Base-by-base conservation (phyloP, 179 eudicot genomes). In the Heliamphora pulchella region DNA sequence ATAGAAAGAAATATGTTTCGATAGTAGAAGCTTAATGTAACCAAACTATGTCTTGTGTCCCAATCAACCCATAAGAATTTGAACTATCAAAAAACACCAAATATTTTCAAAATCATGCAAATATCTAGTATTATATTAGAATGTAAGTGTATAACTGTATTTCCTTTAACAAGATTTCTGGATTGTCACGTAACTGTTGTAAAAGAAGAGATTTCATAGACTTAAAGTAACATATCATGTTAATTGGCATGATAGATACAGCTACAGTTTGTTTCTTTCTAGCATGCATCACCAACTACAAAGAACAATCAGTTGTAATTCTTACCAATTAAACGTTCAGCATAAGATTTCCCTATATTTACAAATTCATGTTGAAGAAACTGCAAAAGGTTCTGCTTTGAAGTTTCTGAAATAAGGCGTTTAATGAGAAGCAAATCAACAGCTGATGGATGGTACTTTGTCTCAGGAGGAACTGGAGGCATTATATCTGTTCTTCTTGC, bases 341-440 rank as follows among this genome's bases (percentile, higher is more conserved):
- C 99, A 83, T 87, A 87, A 58, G 92, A 48, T 87, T 94, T 96
- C 80, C 93, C 91, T 79, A 96, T 88, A 80, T 91, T 94, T 64
- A 94, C 94, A 88, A 96, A 96, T 84, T 96, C 99, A 78, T 92
- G 96, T 86, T 96, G 99, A 89, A 96, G 98, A 84, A 94, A 92
- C 80, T 92, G 99, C 82, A 92, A 78, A 83, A 96, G 89, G 79
- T 84, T 87, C 84, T 79, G 91, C 90, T 92, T 96, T 69, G 96
- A 89, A 71, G 97, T 91, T 87, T 96, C 99, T 7, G 93, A 87
- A 83, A 91, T 94, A 71, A 96, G 94, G 81, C 92, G 93, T 86
- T 96, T 96, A 75, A 96, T 96, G 81, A 96, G 96, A 63, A 96
- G 91, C 78, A 96, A 87, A 90, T 96, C 99, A 79, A 96, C 99